Evolutionary conservation across 306 rosid species (phyloP), one percentile per base, ranked within the genome.

Genomic region (Cicer yamashitae): DNA sequence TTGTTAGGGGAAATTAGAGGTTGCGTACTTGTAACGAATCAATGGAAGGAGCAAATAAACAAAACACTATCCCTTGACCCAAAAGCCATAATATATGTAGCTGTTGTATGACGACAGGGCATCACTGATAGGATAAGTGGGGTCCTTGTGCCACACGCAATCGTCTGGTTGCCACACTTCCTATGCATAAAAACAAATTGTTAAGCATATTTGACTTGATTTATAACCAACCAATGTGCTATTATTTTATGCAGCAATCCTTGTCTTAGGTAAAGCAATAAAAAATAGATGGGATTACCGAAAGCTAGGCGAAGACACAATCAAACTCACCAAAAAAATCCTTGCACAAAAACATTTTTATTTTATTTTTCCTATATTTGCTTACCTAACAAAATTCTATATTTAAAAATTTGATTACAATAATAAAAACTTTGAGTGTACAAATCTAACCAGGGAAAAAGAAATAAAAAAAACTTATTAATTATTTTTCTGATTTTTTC

Each of bases 121-220:
- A 48, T 67, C 40, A 52, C 17, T 44, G 52, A 8, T 2, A 20
- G 30, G 38, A 8, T 53, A 51, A 39, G 80, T 56, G 3, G 80
- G 80, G 22, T 69, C 65, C 57, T 1, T 67, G 10, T 2, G 72
- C 53, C 80, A 67, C 86, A 86, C 53, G 81, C 70, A 7, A 4
- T 80, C 81, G 81, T 65, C 83, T 81, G 88, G 74, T 5, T 25
- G 47, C 45, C 82, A 80, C 84, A 76, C 79, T n/a, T 50, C 39
- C 8, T 73, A 7, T 60, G 4, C 56, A 47, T 41, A 41, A 63
- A 40, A 47, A 71, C 66, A 61, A 64, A 47, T 9, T 52, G 62
- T 48, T 45, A 77, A 48, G 62, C 40, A 37, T 66, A 30, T 74
- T 71, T 74, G 84, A 79, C 85, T 87, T 84, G 13, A 34, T 15